phyloP scores from a whole-genome alignment of 805 yeast genomes.

The Schwanniomyces pseudopolymorphus region DNA sequence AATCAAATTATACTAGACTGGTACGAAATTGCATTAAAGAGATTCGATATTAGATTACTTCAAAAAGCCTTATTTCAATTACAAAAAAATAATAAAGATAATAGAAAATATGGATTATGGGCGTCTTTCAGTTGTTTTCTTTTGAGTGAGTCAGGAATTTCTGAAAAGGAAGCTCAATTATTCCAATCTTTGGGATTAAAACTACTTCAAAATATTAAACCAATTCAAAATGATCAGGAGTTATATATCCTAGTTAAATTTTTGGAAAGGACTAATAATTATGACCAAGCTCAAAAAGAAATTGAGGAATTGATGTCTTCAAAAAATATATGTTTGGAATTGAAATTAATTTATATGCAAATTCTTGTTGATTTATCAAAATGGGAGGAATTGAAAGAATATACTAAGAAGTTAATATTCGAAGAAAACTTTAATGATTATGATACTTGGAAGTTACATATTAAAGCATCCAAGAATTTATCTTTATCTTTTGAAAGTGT shows the following conservation, averaged over 20 bases:
- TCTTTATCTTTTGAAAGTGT: conserved; percentile 31
- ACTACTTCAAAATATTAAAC: conserved; percentile 50
- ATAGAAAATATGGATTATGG: conserved; percentile 46
- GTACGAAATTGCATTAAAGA: conserved; percentile 53
- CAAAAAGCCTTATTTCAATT: conserved; percentile 51
- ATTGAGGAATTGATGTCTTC: conserved; percentile 27
- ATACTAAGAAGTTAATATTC: conserved; percentile 42
- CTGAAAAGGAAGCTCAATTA: conserved; percentile 46
- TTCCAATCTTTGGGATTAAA: conserved; percentile 63
- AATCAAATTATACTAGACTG: conserved; percentile 50
- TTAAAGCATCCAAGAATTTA: conserved; percentile 43
- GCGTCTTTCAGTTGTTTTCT: conserved; percentile 55
- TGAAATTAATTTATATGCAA: conserved; percentile 54
- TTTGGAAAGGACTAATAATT: conserved; percentile 34
- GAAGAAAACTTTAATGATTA: conserved; percentile 66
- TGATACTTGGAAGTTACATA: conserved; percentile 64
- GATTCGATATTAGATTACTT: conserved; percentile 48
- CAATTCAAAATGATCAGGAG: conserved; percentile 63
- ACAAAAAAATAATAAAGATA: conserved; percentile 27
- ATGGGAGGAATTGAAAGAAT: conserved; percentile 45
- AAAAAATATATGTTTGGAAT: conserved; percentile 56
- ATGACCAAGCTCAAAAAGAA: conserved; percentile 26
- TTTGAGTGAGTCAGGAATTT: conserved; percentile 29
- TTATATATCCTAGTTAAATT: conserved; percentile 57
- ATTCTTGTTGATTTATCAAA: conserved; percentile 40